Evolutionary conservation across 1,139 yeast genomes (phyloP), one percentile per base, ranked within the genome.

Genomic region (Suhomyces anneliseae): DNA sequence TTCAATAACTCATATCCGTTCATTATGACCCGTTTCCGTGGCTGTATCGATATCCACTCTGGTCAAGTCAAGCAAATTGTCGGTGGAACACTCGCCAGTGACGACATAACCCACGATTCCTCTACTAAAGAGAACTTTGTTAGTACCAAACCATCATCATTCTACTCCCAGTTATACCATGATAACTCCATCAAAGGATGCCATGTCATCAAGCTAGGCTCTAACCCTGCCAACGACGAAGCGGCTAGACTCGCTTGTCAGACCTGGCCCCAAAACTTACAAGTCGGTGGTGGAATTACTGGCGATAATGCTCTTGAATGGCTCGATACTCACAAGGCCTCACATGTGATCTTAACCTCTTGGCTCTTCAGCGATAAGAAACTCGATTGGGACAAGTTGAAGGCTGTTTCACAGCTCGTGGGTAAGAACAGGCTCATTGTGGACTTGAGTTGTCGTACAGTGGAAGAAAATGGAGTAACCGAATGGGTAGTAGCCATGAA

Each of bases 11-110:
- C 15, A 14, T 14, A 14, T 14, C 15, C 15, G 2, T 14, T 14
- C 15, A 14, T 14, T 14, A 92, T 92, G 97, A 92, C 98, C 1
- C 77, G 78, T 49, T 95, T 89, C 68, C 81, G 93, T 61, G 99
- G 98, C 1, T 93, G 99, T 60, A 93, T 93, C 38, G 99, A 93
- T 65, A 84, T 93, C 52, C 99, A 93, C 64, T 80, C 87, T 6
- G 99, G 99, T 2, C 86, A 88, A 55, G 99, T 93, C 53, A 95
- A 93, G 62, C 99, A 93, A 65, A 93, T 93, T 44, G 98, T 95
- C 0, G 99, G 99, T 3, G 96, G 97, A 0, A 87, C 97, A 0
- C 74, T 95, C 26, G 72, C 76, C 0, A 74, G 76, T 10, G 85
- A 83, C 52, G 83, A 81, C 48, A 61, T 60, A 10, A 39, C 57